Percentiles rank a stretch among this genome's conserved stretches.
These are phyloP conservation scores for Neofusicoccum sp. DNA, from an alignment of 2,329 filamentous ascomycete genomes.

Conservation along the genomic window DNA sequence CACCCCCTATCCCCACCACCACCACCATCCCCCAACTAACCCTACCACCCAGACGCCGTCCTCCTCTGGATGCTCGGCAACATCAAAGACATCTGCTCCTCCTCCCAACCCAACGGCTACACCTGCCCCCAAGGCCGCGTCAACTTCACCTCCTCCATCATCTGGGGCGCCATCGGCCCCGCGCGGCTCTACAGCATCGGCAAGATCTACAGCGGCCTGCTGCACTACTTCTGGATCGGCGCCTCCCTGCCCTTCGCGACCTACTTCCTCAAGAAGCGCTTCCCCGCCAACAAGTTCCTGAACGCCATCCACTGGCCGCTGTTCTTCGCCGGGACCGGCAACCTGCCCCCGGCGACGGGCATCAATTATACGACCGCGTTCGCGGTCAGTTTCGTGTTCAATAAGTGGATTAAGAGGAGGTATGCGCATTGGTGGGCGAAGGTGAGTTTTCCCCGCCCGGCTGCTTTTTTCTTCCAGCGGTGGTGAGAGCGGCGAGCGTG, in stretches of 20 bases:
- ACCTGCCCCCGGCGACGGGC: conserved; percentile 54
- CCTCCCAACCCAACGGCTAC: conserved; percentile 47
- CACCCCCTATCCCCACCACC: too few relatives aligned
- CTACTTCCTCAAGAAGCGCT: conserved; percentile 53
- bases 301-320: conserved; percentile 58
- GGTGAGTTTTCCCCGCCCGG: background rate
- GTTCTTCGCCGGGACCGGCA: conserved; percentile 62
- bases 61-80: conserved; percentile 59
- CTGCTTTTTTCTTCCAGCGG: conserved; percentile 4
- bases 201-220: conserved; percentile 49
- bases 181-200: conserved; percentile 51
- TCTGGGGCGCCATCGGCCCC: conserved; percentile 68
- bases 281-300: conserved; percentile 50
- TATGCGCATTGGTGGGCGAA: conserved; percentile 9
- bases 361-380: conserved; percentile 18
- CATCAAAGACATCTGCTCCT: conserved; percentile 49
- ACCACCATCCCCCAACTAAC: conserved; percentile 6
- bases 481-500: too few relatives aligned
- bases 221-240: conserved; percentile 58
- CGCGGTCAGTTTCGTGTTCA: conserved; percentile 3
- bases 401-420: background rate
- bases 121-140: conserved; percentile 58
- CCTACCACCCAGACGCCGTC: conserved; percentile 50
- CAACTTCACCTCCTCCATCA: conserved; percentile 68
- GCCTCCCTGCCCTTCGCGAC: conserved; percentile 55